Evolutionary conservation across 768 basidiomycete species (phyloP).

Genomic region (Calocybe gangraenosa): DNA sequence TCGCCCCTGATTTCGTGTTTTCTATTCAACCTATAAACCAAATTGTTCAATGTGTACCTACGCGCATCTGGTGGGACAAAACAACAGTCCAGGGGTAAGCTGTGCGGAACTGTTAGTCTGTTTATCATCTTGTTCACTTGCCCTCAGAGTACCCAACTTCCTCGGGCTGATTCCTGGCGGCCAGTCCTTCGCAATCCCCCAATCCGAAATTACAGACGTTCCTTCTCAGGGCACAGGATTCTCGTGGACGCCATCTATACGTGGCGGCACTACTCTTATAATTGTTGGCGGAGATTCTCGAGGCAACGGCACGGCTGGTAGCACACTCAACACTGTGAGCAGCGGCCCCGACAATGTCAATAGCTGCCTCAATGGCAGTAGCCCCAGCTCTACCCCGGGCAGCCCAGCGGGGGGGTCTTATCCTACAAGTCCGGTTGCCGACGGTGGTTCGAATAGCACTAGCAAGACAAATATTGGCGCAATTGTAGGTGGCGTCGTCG

Average conservation of each 20-base stretch:
- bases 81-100: slow-evolving; percentile 48
- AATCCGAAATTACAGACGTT: slow-evolving; percentile 40
- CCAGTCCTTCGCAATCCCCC: slow-evolving; percentile 63
- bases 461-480: slow-evolving; percentile 29
- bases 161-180: slow-evolving; percentile 78
- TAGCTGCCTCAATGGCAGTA: slow-evolving; percentile 52
- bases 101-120: slow-evolving; percentile 6
- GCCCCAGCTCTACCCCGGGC: slow-evolving; percentile 77
- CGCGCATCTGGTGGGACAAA: slow-evolving; percentile 64
- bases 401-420: slow-evolving; percentile 71
- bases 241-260: slow-evolving; percentile 60
- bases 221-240: slow-evolving; percentile 56
- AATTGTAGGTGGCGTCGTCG: slow-evolving; percentile 25
- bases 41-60: slow-evolving; percentile 59
- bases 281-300: slow-evolving; percentile 64
- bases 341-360: slow-evolving; percentile 43
- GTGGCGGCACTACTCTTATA: slow-evolving; percentile 61
- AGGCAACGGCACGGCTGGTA: slow-evolving; percentile 68
- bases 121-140: slow-evolving; percentile 4
- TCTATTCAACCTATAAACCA: slow-evolving; percentile 58
- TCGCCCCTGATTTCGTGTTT: slow-evolving; percentile 54
- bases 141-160: slow-evolving; percentile 51
- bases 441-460: slow-evolving; percentile 15
- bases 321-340: slow-evolving; percentile 51
- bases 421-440: slow-evolving; percentile 47